Conservation (phyloP, 345 rosid genomes). For the Rhizophora apiculata region DNA sequence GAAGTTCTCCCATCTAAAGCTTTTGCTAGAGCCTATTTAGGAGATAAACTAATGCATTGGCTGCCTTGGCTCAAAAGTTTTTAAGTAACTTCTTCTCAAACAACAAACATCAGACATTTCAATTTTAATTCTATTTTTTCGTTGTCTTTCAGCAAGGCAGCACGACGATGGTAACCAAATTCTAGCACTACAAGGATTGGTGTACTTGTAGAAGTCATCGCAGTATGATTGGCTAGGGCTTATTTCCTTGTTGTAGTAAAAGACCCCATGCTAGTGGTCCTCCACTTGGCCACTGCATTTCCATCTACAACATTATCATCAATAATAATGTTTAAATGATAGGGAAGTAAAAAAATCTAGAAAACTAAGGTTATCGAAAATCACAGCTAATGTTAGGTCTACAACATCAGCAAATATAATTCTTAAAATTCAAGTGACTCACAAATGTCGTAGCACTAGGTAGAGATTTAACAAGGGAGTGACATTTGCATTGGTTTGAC, state of each 20-base stretch:
- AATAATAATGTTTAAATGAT: not conserved
- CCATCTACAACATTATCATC: conserved; percentile 55
- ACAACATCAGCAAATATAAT: no score
- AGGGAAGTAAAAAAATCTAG: not conserved
- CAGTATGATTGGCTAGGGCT: conserved; percentile 88
- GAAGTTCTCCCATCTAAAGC: no score
- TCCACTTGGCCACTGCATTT: conserved; percentile 86
- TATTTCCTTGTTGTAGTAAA: conserved; percentile 82
- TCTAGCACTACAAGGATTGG: conserved; percentile 86
- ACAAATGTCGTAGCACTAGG: no score
- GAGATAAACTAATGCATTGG: no score
- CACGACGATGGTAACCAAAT: conserved; percentile 93
- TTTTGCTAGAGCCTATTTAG: no score
- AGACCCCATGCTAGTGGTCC: conserved; percentile 96
- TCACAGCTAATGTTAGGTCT: not conserved
- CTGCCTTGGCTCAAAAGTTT: no score
- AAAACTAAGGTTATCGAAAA: not conserved
- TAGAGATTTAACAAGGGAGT: no score
- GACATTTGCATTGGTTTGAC: no score
- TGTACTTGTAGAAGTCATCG: conserved; percentile 60
- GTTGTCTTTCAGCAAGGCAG: conserved; percentile 56
- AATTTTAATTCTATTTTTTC: no score
- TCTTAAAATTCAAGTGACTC: no score
- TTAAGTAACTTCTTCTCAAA: no score
- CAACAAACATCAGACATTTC: no score